Base-by-base conservation (phyloP, 2,329 filamentous ascomycete genomes). In the Bertia moriformis region DNA sequence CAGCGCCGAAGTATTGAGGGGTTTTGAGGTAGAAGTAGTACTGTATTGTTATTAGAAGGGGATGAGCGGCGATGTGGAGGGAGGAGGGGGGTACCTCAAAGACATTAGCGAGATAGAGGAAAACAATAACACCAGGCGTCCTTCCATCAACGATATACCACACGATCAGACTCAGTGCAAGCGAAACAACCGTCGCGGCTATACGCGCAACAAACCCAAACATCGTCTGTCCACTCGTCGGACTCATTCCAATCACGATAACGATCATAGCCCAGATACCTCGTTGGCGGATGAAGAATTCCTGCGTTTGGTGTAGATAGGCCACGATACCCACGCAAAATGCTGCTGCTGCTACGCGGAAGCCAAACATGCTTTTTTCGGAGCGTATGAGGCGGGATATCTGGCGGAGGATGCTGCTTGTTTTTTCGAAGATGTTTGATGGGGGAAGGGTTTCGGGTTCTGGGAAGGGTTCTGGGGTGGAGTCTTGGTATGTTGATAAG, bases 201-300 rank as follows among this genome's bases (percentile, higher is more conserved):
- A 35, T 35, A 7, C 32, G 12, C 10, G 32, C 15, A 7, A 35
- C 12, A 35, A 35, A 35, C 17, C 32, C 32, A 13, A 35, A 18
- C 32, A 35, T 14, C 12, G 32, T 35, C 32, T 35, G 32, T 35
- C 32, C 32, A 15, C 32, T 35, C 32, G 32, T 35, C 32, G 32
- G 32, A 17, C 15, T 35, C 32, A 35, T 35, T 15, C 32, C 32
- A 14, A 35, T 35, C 10, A 35, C 32, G 10, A 35, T 35, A 17
- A 35, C 32, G 17, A 35, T 35, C 32, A 35, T 35, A 7, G 32
- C 32, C 32, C 32, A 35, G 32, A 35, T 35, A 17, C 32, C 10
- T 35, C 32, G 12, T 15, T 35, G 32, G 10, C 32, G 32, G 32
- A 35, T 35, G 15, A 35, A 35, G 17, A 35, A 35, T 13, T 35